Percentiles rank a stretch among this genome's conserved stretches.
These are phyloP conservation scores for Amesomyces nigricolor DNA, from an alignment of 2,329 filamentous ascomycete genomes.

Conservation along the genomic window DNA sequence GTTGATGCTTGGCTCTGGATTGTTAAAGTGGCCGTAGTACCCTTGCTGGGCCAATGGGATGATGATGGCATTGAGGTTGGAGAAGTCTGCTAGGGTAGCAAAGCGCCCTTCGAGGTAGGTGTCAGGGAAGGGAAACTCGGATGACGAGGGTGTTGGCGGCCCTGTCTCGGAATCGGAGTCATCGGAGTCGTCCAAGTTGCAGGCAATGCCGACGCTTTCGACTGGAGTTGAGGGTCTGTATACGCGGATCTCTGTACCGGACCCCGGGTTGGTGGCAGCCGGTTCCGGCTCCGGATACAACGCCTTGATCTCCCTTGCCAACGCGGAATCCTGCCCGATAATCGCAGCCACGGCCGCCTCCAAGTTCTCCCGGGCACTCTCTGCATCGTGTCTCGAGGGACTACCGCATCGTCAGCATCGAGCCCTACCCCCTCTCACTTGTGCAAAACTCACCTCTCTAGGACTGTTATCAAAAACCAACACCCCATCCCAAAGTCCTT, in stretches of 20 bases:
- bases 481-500: not conserved
- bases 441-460: not conserved
- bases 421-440: not conserved
- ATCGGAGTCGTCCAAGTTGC: not conserved
- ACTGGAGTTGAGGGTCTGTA: not conserved
- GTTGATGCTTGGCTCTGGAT: too few species aligned
- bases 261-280: not conserved
- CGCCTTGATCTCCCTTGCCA: not conserved
- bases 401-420: not conserved
- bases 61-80: not conserved
- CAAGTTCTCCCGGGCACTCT: not conserved
- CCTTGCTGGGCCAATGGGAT: not conserved
- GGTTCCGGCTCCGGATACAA: conserved; percentile 5
- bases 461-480: not conserved
- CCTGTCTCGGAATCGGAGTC: conserved; percentile 3
- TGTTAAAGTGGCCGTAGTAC: not conserved
- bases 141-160: not conserved
- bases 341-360: not conserved
- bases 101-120: not conserved
- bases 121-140: not conserved
- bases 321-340: not conserved
- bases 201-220: not conserved
- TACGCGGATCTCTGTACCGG: not conserved
- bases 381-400: not conserved
- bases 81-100: not conserved